phyloP scores from a whole-genome alignment of 1,284 basidiomycete species.

The Meripilus lineatus region DNA sequence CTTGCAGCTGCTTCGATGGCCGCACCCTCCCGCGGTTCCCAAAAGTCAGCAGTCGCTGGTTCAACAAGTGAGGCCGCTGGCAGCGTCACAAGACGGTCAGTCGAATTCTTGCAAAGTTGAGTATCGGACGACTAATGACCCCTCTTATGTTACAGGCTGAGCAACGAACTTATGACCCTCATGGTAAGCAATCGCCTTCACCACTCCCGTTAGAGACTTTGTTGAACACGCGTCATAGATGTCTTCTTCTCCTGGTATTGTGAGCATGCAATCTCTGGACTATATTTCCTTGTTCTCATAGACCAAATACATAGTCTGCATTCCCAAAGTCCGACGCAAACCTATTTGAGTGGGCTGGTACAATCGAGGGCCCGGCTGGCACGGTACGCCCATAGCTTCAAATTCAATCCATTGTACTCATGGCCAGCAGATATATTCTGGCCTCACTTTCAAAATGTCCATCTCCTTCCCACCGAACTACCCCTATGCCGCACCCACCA shows the following conservation, averaged over 20 bases:
- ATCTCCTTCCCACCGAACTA: slow-evolving; percentile 82
- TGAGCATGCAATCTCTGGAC: slow-evolving; percentile 32
- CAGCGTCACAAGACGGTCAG: slow-evolving; percentile 76
- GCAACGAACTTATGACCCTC: slow-evolving; percentile 78
- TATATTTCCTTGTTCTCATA: neutral
- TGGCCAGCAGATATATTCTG: slow-evolving; percentile 61
- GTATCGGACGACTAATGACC: no score
- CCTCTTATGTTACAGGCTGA: slow-evolving; percentile 46
- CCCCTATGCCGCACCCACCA: slow-evolving; percentile 75
- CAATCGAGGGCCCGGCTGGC: slow-evolving; percentile 72
- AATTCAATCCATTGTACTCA: slow-evolving; percentile 8
- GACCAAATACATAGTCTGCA: slow-evolving; percentile 62
- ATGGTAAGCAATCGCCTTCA: slow-evolving; percentile 73
- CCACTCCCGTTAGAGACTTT: no score
- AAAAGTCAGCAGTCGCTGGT: slow-evolving; percentile 50
- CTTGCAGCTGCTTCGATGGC: slow-evolving; percentile 57
- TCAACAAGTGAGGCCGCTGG: slow-evolving; percentile 53
- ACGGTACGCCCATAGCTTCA: slow-evolving; percentile 46
- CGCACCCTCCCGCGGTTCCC: slow-evolving; percentile 47
- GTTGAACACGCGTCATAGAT: slow-evolving; percentile 43
- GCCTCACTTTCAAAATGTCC: slow-evolving; percentile 72
- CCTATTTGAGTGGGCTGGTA: slow-evolving; percentile 80
- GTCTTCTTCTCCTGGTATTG: slow-evolving; percentile 81
- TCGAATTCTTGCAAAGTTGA: slow-evolving; percentile 3
- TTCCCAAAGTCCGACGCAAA: slow-evolving; percentile 81